Evolutionary conservation across 2,329 filamentous ascomycete species (phyloP).

Genomic region (Penicillium sclerotigenum): DNA sequence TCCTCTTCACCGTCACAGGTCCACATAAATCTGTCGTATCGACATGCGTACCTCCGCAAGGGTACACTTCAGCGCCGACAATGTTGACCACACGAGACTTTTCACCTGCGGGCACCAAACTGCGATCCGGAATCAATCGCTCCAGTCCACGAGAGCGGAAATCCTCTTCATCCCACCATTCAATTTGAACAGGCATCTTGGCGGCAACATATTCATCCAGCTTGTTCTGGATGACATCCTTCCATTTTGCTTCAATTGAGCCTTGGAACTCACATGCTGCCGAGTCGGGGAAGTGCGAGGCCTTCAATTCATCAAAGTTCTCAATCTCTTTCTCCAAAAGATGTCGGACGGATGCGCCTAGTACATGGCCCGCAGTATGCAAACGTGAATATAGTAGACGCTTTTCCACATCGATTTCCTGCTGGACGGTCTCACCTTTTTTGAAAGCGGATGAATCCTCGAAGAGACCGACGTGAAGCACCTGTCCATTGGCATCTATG

Average conservation of each 20-base stretch:
- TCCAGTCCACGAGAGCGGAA: constrained; percentile 55
- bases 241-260: constrained; percentile 62
- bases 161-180: constrained; percentile 66
- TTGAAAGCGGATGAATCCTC: constrained; percentile 23
- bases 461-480: constrained; percentile 66
- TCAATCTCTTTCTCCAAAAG: constrained; percentile 53
- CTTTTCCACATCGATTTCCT: constrained; percentile 59
- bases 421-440: constrained; percentile 48
- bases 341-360: constrained; percentile 64
- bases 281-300: constrained; percentile 66
- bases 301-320: constrained; percentile 65
- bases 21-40: constrained; percentile 52
- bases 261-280: constrained; percentile 68
- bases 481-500: constrained; percentile 53
- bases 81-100: constrained; percentile 68
- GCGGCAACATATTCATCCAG: constrained; percentile 58
- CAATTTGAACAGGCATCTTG: constrained; percentile 59
- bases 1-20: constrained; percentile 64
- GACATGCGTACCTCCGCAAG: constrained; percentile 74
- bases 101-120: constrained; percentile 46
- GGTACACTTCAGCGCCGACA: constrained; percentile 65
- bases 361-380: constrained; percentile 71
- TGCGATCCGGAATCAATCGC: constrained; percentile 54
- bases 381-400: constrained; percentile 63
- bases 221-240: constrained; percentile 59